Conservation (phyloP, 495 filamentous ascomycete species). For the Tuber magnatum region DNA sequence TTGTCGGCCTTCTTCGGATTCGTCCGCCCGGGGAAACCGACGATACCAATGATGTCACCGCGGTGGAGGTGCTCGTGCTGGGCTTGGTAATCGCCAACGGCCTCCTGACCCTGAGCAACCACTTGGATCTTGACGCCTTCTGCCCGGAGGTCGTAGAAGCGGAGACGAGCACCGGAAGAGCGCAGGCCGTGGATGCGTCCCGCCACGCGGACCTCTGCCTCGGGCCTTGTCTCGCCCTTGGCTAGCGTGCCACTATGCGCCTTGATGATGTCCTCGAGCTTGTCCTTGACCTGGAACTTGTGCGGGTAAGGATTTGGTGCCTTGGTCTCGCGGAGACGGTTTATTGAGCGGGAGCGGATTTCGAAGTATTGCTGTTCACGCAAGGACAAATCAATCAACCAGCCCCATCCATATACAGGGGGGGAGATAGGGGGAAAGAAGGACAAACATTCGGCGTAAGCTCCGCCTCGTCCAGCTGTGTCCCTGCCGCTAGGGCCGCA, state of each 20-base stretch:
- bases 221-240: constrained; percentile 74
- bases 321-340: constrained; percentile 74
- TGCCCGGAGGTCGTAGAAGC: constrained; percentile 86
- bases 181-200: constrained; percentile 88
- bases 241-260: constrained; percentile 62
- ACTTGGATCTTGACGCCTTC: constrained; percentile 82
- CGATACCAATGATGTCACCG: constrained; percentile 84
- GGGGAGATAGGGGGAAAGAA: neutral
- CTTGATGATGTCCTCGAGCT: constrained; percentile 67
- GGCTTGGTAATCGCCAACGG: constrained; percentile 41
- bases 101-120: constrained; percentile 76
- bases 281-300: constrained; percentile 84
- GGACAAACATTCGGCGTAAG: constrained; percentile 78
- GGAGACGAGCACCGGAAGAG: constrained; percentile 69
- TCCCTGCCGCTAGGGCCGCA: constrained; percentile 56
- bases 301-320: constrained; percentile 88
- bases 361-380: constrained; percentile 83
- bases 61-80: constrained; percentile 86
- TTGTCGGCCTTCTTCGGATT: constrained; percentile 74
- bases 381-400: neutral
- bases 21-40: constrained; percentile 82
- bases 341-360: constrained; percentile 77
- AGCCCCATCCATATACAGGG: neutral
- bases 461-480: constrained; percentile 60
- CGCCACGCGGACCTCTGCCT: constrained; percentile 64